Evolutionary conservation across 2,329 filamentous ascomycete species (phyloP).

Genomic region (Alternaria sp.): DNA sequence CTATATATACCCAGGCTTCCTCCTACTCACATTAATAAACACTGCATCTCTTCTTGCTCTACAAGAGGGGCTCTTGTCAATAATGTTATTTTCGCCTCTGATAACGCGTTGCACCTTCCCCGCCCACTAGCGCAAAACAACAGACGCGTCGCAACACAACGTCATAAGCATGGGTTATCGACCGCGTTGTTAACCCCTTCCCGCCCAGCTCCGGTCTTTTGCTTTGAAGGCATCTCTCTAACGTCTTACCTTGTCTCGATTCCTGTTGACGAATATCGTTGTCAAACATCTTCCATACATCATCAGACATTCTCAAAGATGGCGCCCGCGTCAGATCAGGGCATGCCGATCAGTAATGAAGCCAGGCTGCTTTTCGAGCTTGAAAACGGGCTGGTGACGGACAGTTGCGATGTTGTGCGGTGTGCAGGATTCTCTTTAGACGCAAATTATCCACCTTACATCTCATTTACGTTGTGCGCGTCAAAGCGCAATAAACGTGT

Average conservation of each 20-base stretch:
- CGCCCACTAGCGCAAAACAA: slow-evolving; percentile 4
- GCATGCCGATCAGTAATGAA: slow-evolving; percentile 10
- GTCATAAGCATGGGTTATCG: neutral
- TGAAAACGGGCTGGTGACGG: slow-evolving; percentile 24
- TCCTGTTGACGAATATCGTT: too few relatives aligned
- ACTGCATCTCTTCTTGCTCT: too few relatives aligned
- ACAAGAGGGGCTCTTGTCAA: neutral
- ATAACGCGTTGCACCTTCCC: neutral
- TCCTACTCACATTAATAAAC: too few relatives aligned
- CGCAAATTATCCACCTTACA: neutral
- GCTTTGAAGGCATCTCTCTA: neutral
- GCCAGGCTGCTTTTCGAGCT: slow-evolving; percentile 16
- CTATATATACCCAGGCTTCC: too few relatives aligned
- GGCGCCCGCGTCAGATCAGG: neutral
- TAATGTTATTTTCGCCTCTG: neutral
- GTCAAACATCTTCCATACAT: neutral
- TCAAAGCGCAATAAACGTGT: neutral
- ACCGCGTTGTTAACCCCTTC: neutral
- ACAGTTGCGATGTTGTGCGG: slow-evolving; percentile 34
- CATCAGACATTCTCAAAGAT: neutral
- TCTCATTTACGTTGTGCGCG: neutral
- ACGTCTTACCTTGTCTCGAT: too few relatives aligned
- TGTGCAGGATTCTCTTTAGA: neutral
- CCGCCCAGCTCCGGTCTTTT: neutral
- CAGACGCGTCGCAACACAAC: slow-evolving; percentile 6